Conservation (phyloP, 164 flowering plant species). For the Vitis riparia region DNA sequence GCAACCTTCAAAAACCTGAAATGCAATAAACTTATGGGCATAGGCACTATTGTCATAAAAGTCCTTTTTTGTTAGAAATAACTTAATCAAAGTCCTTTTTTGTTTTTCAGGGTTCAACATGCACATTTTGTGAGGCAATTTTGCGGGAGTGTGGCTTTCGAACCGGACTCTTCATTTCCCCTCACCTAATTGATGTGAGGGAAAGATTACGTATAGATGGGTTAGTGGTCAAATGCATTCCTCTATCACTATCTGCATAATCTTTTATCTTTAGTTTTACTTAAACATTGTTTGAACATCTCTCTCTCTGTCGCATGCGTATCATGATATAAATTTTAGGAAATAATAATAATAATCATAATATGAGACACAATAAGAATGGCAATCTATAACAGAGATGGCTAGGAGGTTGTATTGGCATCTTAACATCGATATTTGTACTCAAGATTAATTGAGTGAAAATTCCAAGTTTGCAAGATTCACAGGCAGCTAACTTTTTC, state of each 20-base stretch:
- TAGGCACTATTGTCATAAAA: too few relatives aligned
- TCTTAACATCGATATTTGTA: too few relatives aligned
- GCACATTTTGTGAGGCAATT: conserved; percentile 81
- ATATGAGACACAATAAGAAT: too few relatives aligned
- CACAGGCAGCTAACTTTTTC: too few relatives aligned
- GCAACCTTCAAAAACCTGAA: background rate
- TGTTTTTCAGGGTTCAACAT: conserved; percentile 82
- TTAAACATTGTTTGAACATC: background rate
- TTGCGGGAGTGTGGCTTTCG: conserved; percentile 81
- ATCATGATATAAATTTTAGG: too few relatives aligned
- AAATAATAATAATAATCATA: too few relatives aligned
- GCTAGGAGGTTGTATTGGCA: background rate
- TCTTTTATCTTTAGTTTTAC: background rate
- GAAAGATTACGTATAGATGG: conserved; percentile 85
- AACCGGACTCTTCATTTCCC: conserved; percentile 92
- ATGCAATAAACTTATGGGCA: too few relatives aligned
- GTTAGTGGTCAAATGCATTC: conserved; percentile 38
- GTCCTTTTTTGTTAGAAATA: background rate
- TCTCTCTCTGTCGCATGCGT: background rate
- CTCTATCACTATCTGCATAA: background rate
- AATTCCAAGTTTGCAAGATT: too few relatives aligned
- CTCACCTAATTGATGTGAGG: conserved; percentile 90
- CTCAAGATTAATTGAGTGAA: background rate
- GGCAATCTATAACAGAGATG: too few relatives aligned
- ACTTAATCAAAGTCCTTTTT: background rate